Conservation (phyloP, 1,284 basidiomycete genomes). For the Ceratobasidium sp. region DNA sequence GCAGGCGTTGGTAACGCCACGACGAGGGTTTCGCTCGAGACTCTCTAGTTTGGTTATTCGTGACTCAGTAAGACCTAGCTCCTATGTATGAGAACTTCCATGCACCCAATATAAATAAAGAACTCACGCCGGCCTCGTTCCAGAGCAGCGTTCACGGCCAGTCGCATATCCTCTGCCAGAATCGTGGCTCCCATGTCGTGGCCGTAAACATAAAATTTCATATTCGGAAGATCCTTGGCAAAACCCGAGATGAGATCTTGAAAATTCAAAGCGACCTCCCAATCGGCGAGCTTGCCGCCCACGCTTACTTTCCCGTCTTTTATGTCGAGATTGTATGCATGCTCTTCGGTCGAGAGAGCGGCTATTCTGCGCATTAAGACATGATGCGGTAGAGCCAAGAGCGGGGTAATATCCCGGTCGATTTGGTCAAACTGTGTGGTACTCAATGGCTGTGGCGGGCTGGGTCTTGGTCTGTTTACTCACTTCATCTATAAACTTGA, state of each 20-base stretch:
- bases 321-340: slow-evolving; percentile 46
- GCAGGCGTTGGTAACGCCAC: slow-evolving; percentile 47
- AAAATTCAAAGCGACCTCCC: slow-evolving; percentile 37
- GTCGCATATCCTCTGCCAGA: slow-evolving; percentile 52
- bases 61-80: slow-evolving; percentile 50
- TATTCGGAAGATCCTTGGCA: slow-evolving; percentile 41
- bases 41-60: slow-evolving; percentile 52
- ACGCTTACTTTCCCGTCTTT: slow-evolving; percentile 41
- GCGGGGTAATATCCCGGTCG: slow-evolving; percentile 46
- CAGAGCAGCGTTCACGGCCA: slow-evolving; percentile 51
- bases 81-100: neutral
- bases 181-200: slow-evolving; percentile 52
- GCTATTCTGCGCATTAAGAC: slow-evolving; percentile 44
- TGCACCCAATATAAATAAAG: neutral
- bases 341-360: slow-evolving; percentile 39
- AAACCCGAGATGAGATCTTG: slow-evolving; percentile 39
- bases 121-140: slow-evolving; percentile 51
- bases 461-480: slow-evolving; percentile 11
- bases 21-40: slow-evolving; percentile 48
- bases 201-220: slow-evolving; percentile 48
- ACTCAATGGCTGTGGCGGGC: neutral
- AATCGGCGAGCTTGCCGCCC: slow-evolving; percentile 32
- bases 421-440: slow-evolving; percentile 48
- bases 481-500: slow-evolving; percentile 48
- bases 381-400: slow-evolving; percentile 45